Conservation (phyloP, 371 early-diverging fungal species). For the Rhizopus stolonifer region DNA sequence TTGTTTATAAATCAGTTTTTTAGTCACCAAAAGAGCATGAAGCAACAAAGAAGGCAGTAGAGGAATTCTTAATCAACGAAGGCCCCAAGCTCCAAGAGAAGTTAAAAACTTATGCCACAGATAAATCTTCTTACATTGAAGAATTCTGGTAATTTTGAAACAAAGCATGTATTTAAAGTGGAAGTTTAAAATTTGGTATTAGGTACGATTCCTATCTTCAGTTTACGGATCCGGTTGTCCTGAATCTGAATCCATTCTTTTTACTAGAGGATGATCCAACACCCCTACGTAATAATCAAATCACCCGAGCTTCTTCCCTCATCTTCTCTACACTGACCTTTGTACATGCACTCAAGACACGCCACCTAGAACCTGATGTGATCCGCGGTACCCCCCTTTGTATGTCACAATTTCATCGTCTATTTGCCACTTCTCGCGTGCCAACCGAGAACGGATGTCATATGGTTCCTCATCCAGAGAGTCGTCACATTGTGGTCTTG, state of each 20-base stretch:
- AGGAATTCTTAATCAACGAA: constrained; percentile 68
- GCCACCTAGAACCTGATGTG: constrained; percentile 62
- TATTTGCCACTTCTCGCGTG: constrained; percentile 62
- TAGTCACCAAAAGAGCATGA: constrained; percentile 60
- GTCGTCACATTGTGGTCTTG: constrained; percentile 61
- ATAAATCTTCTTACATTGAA: constrained; percentile 57
- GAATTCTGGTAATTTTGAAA: constrained; percentile 49
- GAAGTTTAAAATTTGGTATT: too few relatives aligned
- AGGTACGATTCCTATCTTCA: constrained; percentile 54
- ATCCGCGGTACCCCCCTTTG: constrained; percentile 62
- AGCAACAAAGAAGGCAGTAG: constrained; percentile 59
- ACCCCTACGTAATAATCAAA: constrained; percentile 46
- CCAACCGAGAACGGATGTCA: constrained; percentile 52
- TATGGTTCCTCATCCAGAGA: constrained; percentile 44
- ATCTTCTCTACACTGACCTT: constrained; percentile 56
- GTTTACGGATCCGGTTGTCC: constrained; percentile 44
- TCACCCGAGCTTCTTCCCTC: constrained; percentile 50
- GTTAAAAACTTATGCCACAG: constrained; percentile 60
- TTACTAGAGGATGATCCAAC: constrained; percentile 54
- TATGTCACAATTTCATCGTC: constrained; percentile 63
- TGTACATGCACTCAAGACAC: constrained; percentile 40
- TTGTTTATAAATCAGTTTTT: neutral
- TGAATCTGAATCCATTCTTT: constrained; percentile 53
- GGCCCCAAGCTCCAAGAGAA: constrained; percentile 80
- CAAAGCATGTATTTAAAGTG: too few relatives aligned